Evolutionary conservation across 2,329 filamentous ascomycete species (phyloP).

Genomic region (Polytolypa hystricis): DNA sequence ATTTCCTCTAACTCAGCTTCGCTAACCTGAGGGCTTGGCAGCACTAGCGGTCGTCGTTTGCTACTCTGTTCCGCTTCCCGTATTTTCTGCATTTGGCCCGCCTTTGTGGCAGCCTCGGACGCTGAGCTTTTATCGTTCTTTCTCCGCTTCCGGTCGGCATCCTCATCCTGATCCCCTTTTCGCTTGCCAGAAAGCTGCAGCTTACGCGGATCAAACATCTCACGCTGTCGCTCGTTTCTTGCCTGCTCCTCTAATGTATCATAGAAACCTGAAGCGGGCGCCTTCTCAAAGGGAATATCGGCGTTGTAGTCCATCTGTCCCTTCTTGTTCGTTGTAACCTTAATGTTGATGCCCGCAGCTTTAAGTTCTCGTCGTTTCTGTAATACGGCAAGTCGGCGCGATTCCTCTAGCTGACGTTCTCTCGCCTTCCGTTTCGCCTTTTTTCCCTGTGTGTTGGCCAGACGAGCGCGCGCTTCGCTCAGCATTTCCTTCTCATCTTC

Average conservation of each 20-base stretch:
- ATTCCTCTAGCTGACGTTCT: slow-evolving; percentile 91
- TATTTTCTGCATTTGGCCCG: slow-evolving; percentile 87
- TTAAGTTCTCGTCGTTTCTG: slow-evolving; percentile 96
- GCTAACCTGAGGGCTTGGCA: slow-evolving; percentile 83
- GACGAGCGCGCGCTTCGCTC: slow-evolving; percentile 86
- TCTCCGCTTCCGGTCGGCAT: slow-evolving; percentile 65
- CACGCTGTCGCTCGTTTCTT: slow-evolving; percentile 71
- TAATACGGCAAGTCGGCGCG: slow-evolving; percentile 72
- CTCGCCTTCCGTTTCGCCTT: slow-evolving; percentile 97
- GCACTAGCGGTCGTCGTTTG: slow-evolving; percentile 70
- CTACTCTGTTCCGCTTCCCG: slow-evolving; percentile 94
- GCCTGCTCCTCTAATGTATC: slow-evolving; percentile 76
- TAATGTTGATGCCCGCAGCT: slow-evolving; percentile 96
- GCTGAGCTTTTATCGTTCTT: slow-evolving; percentile 82
- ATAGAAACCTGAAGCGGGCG: slow-evolving; percentile 78
- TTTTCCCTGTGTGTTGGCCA: slow-evolving; percentile 97
- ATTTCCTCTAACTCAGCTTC: slow-evolving; percentile 93
- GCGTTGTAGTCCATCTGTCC: slow-evolving; percentile 99
- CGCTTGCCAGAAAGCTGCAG: slow-evolving; percentile 81
- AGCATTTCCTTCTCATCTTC: slow-evolving; percentile 99
- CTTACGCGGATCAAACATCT: slow-evolving; percentile 83
- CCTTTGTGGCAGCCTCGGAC: slow-evolving; percentile 79
- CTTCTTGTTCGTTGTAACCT: slow-evolving; percentile 79
- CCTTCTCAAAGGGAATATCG: slow-evolving; percentile 95
- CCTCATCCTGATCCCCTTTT: slow-evolving; percentile 82